phyloP scores from a whole-genome alignment of 495 filamentous ascomycete genomes.

The Acidomyces sp. region DNA sequence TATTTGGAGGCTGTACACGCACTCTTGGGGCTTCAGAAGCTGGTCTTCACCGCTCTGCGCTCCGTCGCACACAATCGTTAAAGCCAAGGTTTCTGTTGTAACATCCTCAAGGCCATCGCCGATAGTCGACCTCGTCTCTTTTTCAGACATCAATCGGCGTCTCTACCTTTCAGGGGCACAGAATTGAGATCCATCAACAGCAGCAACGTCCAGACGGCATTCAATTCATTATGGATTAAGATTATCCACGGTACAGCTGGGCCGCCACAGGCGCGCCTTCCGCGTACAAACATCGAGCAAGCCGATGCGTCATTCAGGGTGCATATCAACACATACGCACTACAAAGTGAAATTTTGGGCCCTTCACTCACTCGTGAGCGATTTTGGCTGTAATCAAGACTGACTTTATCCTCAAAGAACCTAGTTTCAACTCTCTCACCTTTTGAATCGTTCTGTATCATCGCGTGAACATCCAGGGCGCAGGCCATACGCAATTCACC shows the following conservation, averaged over 20 bases:
- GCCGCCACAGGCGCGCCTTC: slow-evolving; percentile 4
- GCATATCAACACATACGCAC: background rate
- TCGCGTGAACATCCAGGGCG: too few relatives aligned
- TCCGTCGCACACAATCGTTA: slow-evolving; percentile 5
- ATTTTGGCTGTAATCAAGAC: background rate
- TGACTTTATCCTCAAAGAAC: too few relatives aligned
- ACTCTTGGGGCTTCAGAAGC: slow-evolving; percentile 2
- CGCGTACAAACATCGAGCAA: slow-evolving; percentile 2
- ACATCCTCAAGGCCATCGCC: background rate
- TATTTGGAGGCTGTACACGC: background rate
- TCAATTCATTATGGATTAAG: background rate
- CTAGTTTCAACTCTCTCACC: too few relatives aligned
- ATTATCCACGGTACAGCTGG: background rate
- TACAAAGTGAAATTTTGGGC: background rate
- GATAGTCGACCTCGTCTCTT: background rate
- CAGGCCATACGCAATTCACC: too few relatives aligned
- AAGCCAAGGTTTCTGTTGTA: background rate
- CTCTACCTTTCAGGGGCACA: background rate
- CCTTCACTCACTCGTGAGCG: background rate
- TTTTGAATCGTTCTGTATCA: too few relatives aligned
- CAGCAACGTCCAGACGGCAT: background rate
- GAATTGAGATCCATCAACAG: background rate
- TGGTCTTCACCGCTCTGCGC: slow-evolving; percentile 5
- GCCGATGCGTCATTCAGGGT: slow-evolving; percentile 2
- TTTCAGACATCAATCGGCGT: background rate